These are phyloP conservation scores for Tulasnella sp. DNA, from an alignment of 768 basidiomycete genomes.

Conservation along the genomic window DNA sequence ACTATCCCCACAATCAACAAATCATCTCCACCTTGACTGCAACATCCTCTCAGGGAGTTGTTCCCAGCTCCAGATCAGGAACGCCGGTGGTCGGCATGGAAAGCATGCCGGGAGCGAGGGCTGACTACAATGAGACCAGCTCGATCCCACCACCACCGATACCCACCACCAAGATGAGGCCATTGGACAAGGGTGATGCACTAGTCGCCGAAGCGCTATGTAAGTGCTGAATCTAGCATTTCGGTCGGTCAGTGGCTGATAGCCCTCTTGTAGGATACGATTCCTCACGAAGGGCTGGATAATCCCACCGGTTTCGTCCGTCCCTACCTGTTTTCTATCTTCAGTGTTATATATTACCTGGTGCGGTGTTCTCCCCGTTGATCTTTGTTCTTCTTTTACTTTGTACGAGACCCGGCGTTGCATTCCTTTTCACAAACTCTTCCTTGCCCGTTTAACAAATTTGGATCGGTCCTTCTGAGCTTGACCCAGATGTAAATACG, in stretches of 20 bases:
- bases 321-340: not conserved
- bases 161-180: conserved; percentile 30
- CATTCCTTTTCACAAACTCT: not conserved
- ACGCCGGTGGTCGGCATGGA: conserved; percentile 28
- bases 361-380: conserved; percentile 11
- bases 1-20: conserved; percentile 82
- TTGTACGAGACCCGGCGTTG: conserved; percentile 14
- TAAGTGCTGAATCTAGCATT: not conserved
- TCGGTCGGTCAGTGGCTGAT: not conserved
- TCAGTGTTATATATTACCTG: conserved; percentile 7
- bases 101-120: conserved; percentile 20
- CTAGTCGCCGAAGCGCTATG: conserved; percentile 22
- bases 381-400: not conserved
- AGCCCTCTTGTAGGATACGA: not conserved
- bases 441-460: not conserved
- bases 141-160: conserved; percentile 23
- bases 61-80: conserved; percentile 24
- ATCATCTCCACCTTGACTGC: conserved; percentile 59
- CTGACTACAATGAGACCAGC: conserved; percentile 23
- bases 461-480: not conserved
- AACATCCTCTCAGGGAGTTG: conserved; percentile 28
- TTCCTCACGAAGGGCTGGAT: conserved; percentile 2
- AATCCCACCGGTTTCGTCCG: not conserved
- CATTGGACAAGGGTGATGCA: conserved; percentile 27
- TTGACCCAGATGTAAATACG: not conserved